Percentiles rank a stretch among this genome's conserved stretches.
Evolutionary conservation across 1,139 yeast species (phyloP).

Genomic region (Maudiozyma humilis): DNA sequence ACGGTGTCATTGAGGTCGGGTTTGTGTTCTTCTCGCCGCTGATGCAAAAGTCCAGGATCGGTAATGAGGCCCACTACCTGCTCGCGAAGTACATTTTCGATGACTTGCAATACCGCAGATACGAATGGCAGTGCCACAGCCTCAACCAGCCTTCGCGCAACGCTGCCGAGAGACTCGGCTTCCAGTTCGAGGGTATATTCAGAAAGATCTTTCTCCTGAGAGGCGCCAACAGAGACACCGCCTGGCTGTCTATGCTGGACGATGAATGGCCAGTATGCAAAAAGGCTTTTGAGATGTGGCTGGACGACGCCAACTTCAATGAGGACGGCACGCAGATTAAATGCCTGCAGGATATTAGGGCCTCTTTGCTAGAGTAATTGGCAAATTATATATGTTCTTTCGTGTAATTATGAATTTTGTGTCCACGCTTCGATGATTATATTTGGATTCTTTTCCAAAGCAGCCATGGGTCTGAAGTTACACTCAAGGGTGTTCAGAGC

Average conservation of each 20-base stretch:
- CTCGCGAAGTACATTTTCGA: slow-evolving; percentile 28
- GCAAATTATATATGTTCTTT: neutral
- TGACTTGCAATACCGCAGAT: slow-evolving; percentile 28
- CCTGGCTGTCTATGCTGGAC: slow-evolving; percentile 32
- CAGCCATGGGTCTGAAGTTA: too few relatives aligned
- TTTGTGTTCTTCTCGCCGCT: slow-evolving; percentile 23
- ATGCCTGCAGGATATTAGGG: slow-evolving; percentile 1
- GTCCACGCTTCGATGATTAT: neutral
- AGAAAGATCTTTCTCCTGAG: slow-evolving; percentile 27
- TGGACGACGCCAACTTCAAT: slow-evolving; percentile 11
- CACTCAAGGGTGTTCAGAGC: too few relatives aligned
- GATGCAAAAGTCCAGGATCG: slow-evolving; percentile 25
- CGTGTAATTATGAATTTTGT: neutral
- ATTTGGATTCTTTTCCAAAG: neutral
- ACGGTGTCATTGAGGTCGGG: slow-evolving; percentile 31
- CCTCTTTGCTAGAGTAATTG: neutral
- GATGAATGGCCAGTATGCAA: slow-evolving; percentile 27
- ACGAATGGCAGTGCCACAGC: slow-evolving; percentile 32
- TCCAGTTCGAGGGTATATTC: slow-evolving; percentile 29
- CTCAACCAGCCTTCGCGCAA: slow-evolving; percentile 27
- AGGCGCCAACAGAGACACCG: slow-evolving; percentile 30
- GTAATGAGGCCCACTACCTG: slow-evolving; percentile 30
- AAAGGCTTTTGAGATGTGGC: slow-evolving; percentile 24
- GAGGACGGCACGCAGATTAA: neutral
- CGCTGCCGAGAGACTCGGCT: slow-evolving; percentile 31